phyloP scores from a whole-genome alignment of 2,329 filamentous ascomycete genomes.

The Phaeoacremonium minimum region DNA sequence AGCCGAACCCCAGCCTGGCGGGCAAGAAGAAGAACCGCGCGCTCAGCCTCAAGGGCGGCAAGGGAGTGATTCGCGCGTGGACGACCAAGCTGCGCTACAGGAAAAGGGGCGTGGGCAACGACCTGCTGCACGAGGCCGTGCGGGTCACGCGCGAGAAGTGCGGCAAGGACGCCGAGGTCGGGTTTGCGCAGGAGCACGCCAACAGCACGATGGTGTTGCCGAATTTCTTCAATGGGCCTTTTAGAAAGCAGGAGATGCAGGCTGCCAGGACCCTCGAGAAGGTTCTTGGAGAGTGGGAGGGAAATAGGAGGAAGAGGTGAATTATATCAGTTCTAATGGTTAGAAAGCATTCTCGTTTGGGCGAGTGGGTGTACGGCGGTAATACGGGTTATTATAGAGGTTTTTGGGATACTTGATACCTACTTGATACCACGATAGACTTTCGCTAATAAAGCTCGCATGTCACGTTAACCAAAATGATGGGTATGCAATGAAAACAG shows the following conservation, averaged over 20 bases:
- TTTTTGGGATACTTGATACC: no score
- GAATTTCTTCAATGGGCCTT: constrained; percentile 55
- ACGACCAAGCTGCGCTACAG: constrained; percentile 69
- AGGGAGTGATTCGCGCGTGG: constrained; percentile 76
- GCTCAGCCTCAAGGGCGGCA: constrained; percentile 48
- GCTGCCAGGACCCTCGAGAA: constrained; percentile 50
- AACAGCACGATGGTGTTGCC: constrained; percentile 65
- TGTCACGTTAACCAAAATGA: no score
- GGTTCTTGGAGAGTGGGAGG: constrained; percentile 45
- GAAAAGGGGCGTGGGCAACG: constrained; percentile 65
- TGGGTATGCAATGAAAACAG: no score
- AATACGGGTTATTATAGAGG: no score
- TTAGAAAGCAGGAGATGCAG: constrained; percentile 54
- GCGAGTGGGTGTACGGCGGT: no score
- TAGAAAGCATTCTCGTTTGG: no score
- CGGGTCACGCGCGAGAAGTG: constrained; percentile 62
- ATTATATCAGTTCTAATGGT: no score
- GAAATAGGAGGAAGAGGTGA: constrained; percentile 41
- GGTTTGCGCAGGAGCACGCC: constrained; percentile 74
- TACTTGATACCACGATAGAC: no score
- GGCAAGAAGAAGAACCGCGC: constrained; percentile 31
- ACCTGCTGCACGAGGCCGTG: constrained; percentile 70
- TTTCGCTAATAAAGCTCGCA: no score
- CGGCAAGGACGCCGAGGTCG: constrained; percentile 62
- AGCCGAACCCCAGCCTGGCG: constrained; percentile 27